phyloP scores from a whole-genome alignment of 1,139 yeast species.

The Hyphopichia khmerensis region DNA sequence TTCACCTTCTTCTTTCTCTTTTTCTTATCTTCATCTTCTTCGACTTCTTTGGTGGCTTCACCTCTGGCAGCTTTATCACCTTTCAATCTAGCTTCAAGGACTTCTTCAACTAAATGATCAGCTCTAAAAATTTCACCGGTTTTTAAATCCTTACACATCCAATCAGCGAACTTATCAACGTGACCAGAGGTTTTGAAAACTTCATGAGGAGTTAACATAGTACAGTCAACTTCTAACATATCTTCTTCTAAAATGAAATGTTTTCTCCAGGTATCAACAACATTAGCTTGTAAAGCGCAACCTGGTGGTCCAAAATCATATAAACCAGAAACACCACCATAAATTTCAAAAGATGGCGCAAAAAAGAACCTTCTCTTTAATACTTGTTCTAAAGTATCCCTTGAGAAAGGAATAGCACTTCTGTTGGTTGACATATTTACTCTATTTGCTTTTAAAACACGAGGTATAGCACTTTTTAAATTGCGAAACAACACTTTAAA shows the following conservation, averaged over 20 bases:
- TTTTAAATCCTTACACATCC: slow-evolving; percentile 96
- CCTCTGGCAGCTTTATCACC: slow-evolving; percentile 98
- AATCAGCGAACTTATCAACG: slow-evolving; percentile 97
- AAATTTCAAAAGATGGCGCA: slow-evolving; percentile 96
- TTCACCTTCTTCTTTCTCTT: slow-evolving; percentile 93
- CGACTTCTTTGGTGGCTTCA: slow-evolving; percentile 49
- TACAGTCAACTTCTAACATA: slow-evolving; percentile 97
- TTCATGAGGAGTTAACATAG: slow-evolving; percentile 96
- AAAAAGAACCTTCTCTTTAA: slow-evolving; percentile 94
- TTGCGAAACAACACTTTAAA: slow-evolving; percentile 3
- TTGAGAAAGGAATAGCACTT: slow-evolving; percentile 53
- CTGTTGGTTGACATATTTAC: slow-evolving; percentile 27
- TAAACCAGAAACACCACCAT: slow-evolving; percentile 97
- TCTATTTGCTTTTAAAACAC: slow-evolving; percentile 9
- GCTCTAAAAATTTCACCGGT: slow-evolving; percentile 99
- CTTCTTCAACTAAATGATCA: slow-evolving; percentile 97
- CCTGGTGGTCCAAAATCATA: slow-evolving; percentile 99
- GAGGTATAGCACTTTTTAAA: slow-evolving; percentile 2
- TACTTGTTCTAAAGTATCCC: slow-evolving; percentile 87
- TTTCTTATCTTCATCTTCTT: slow-evolving; percentile 67
- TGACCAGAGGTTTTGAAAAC: slow-evolving; percentile 98
- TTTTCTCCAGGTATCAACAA: slow-evolving; percentile 94
- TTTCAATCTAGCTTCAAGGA: slow-evolving; percentile 88
- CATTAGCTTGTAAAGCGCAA: slow-evolving; percentile 95
- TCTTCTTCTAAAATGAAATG: slow-evolving; percentile 97